Evolutionary conservation across 371 early-diverging fungal species (phyloP), one percentile per base, ranked within the genome.

Genomic region (Circinella minor): DNA sequence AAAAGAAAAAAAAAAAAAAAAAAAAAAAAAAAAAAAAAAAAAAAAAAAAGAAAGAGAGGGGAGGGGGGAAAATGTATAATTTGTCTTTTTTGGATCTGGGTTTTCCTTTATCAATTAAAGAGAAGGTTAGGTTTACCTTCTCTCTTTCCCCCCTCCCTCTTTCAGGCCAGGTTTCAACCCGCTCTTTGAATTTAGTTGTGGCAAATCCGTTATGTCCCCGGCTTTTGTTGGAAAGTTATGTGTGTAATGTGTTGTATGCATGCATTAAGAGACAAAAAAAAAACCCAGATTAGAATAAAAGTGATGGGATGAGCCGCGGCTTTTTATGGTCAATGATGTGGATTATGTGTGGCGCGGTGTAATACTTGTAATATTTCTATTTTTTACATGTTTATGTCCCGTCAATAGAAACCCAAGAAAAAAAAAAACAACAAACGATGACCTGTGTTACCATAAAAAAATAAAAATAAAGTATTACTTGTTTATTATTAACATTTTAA

Each of bases 1-100:
- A 36, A 37, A 68, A 57, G 57, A 51, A 68, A 36, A 34, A 20
- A 11, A 59, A 27, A 67, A 66, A 34, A 18, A 67, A 46, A 60
- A 46, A 57, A 67, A 59, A 18, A 59, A 34, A 8, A n/a, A 54
- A n/a, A 49, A 49, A n/a, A 4, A 51, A 51, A 51, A 6, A 14
- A n/a, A 15, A 51, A 15, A 51, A 51, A 17, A n/a, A 13, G 14
- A 47, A 3, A 11, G 3, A 47, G 47, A 1, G 11, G 47, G 47
- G 47, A 47, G 11, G 47, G 47, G 47, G 3, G 3, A 9, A 15
- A 15, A 15, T 9, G 9, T 47, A 9, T 47, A 15, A 47, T 1
- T 47, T 47, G 11, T 11, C 15, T 47, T 47, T 47, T 47, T 0
- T 15, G 51, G 15, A n/a, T 51, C 51, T 43, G 43, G 43, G 43